Percentiles rank a stretch among this genome's conserved stretches.
Evolutionary conservation across 2,329 filamentous ascomycete genomes (phyloP).

Genomic region (Colletotrichum sp.): DNA sequence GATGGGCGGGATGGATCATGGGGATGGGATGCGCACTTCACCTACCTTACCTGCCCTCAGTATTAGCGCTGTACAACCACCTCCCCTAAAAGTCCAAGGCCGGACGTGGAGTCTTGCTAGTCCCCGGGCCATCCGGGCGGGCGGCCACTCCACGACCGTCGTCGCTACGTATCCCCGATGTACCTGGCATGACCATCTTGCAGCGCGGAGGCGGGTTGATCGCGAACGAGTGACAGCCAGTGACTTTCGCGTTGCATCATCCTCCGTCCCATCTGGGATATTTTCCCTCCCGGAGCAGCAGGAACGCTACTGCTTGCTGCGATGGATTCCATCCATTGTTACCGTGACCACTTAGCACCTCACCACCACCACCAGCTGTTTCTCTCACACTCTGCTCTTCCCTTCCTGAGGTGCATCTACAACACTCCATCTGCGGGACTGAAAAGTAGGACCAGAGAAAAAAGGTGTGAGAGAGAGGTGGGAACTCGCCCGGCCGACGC

Average conservation of each 20-base stretch:
- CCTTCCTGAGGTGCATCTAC: slow-evolving; percentile 4
- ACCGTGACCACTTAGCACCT: neutral
- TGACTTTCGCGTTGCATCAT: neutral
- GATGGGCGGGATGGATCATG: neutral
- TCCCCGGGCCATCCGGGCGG: slow-evolving; percentile 23
- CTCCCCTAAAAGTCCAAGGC: neutral
- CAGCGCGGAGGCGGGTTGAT: neutral
- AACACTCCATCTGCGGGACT: neutral
- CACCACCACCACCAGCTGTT: neutral
- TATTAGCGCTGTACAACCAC: neutral
- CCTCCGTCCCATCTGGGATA: neutral
- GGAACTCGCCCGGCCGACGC: slow-evolving; percentile 23
- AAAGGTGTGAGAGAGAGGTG: slow-evolving; percentile 25
- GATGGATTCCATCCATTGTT: neutral
- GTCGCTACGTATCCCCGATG: neutral
- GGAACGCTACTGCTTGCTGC: slow-evolving; percentile 24
- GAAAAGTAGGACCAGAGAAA: neutral
- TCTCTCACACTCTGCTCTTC: neutral
- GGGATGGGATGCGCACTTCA: neutral
- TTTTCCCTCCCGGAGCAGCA: neutral
- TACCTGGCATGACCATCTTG: neutral
- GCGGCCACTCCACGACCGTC: neutral
- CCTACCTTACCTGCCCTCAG: neutral
- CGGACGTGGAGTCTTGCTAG: slow-evolving; percentile 20
- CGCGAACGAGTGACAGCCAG: slow-evolving; percentile 1